phyloP scores from a whole-genome alignment of 495 filamentous ascomycete species.

The Daldinia concentrica region DNA sequence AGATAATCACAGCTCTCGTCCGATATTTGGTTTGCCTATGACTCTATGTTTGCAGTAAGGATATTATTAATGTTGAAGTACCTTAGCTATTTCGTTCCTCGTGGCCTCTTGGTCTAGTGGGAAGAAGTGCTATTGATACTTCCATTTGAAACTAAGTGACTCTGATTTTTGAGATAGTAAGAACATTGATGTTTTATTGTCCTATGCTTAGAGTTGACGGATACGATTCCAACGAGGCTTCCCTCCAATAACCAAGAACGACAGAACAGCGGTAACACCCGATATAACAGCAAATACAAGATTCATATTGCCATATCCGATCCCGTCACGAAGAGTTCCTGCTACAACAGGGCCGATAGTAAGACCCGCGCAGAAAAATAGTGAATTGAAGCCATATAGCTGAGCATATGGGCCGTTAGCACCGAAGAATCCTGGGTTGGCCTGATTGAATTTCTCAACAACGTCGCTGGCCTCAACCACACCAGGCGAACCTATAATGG shows the following conservation, averaged over 20 bases:
- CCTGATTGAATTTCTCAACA: conserved; percentile 47
- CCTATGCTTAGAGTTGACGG: not conserved
- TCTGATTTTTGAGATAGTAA: no score
- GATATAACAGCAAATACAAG: conserved; percentile 58
- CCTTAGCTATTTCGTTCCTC: no score
- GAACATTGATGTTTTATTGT: not conserved
- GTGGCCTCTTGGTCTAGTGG: no score
- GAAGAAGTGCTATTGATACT: no score
- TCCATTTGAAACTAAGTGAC: no score
- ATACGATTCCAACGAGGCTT: conserved; percentile 37
- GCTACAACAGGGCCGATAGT: not conserved
- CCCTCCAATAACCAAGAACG: conserved; percentile 59
- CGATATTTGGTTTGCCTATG: not conserved
- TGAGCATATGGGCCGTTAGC: conserved; percentile 64
- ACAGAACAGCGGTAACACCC: conserved; percentile 55
- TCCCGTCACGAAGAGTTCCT: conserved; percentile 52
- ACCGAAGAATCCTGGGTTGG: conserved; percentile 51
- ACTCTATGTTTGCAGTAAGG: not conserved
- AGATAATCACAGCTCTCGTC: conserved; percentile 41
- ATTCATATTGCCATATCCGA: conserved; percentile 70
- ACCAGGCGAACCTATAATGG: conserved; percentile 54
- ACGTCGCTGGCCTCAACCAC: conserved; percentile 46
- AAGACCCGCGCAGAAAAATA: conserved; percentile 50
- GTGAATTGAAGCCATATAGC: conserved; percentile 64
- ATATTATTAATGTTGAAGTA: no score